Evolutionary conservation across 305 asterid genomes (phyloP).

Genomic region (Solanum hybrid): DNA sequence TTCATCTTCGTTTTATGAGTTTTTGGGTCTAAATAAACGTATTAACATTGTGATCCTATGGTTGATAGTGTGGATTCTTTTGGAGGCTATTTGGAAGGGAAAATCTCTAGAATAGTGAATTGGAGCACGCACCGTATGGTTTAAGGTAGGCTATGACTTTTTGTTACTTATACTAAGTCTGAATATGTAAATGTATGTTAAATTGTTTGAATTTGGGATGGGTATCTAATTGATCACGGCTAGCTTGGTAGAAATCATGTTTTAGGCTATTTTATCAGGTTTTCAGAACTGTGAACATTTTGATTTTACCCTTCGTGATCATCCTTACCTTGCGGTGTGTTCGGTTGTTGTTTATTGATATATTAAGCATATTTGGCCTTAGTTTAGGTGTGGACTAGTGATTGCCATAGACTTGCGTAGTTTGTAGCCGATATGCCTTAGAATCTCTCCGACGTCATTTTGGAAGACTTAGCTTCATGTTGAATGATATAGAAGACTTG

Average conservation of each 20-base stretch:
- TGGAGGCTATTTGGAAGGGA: background rate
- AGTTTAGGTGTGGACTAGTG: background rate
- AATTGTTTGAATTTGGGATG: background rate
- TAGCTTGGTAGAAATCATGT: no score
- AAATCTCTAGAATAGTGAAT: no score
- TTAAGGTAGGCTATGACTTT: background rate
- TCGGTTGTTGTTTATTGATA: no score
- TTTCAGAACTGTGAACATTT: background rate
- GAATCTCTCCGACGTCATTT: background rate
- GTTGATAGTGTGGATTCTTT: background rate
- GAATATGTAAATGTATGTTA: background rate
- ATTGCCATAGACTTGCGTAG: background rate
- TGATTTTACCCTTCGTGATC: background rate
- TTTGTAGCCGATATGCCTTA: background rate
- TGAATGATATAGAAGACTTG: background rate
- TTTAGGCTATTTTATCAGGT: background rate
- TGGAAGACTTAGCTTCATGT: background rate
- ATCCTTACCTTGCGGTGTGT: background rate
- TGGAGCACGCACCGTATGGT: background rate
- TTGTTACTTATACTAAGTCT: background rate
- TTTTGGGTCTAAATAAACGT: background rate
- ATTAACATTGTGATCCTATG: background rate
- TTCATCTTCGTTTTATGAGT: background rate
- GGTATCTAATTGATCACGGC: background rate
- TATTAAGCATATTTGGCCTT: background rate